These are phyloP conservation scores for Silene latifolia DNA, from an alignment of 148 eudicot species.

Conservation along the genomic window DNA sequence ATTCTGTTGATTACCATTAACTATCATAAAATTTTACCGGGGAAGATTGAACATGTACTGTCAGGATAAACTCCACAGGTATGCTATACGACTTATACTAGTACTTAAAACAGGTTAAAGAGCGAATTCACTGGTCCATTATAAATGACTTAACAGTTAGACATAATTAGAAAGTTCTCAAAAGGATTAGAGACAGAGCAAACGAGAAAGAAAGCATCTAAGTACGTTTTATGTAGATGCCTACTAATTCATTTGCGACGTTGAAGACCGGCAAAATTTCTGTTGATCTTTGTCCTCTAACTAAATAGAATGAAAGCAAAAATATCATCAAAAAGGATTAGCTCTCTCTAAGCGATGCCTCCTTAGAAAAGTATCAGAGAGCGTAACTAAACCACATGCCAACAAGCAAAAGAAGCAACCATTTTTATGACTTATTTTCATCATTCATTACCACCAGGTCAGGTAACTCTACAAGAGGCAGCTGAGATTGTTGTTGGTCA, in stretches of 20 bases:
- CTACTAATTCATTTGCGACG: not conserved
- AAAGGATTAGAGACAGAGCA: not conserved
- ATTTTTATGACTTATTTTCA: slow-evolving; percentile 26
- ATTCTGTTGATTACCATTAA: not conserved
- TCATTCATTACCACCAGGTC: slow-evolving; percentile 29
- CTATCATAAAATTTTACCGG: no score
- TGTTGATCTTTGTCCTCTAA: not conserved
- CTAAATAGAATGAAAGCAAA: no score
- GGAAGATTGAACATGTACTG: no score
- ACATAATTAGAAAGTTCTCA: not conserved
- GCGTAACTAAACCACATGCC: not conserved
- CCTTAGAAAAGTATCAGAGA: no score
- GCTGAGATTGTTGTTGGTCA: slow-evolving; percentile 19
- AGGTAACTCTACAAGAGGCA: slow-evolving; percentile 33
- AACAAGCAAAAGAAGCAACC: not conserved
- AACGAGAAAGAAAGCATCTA: not conserved
- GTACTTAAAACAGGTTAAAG: not conserved
- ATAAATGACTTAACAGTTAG: no score
- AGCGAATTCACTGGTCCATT: not conserved
- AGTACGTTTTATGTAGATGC: no score
- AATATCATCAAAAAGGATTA: not conserved
- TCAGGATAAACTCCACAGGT: no score
- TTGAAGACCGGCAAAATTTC: not conserved
- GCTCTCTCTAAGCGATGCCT: no score
- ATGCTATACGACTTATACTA: no score